These are phyloP conservation scores for Solanum hybrid DNA, from an alignment of 305 asterid genomes.

Conservation along the genomic window DNA sequence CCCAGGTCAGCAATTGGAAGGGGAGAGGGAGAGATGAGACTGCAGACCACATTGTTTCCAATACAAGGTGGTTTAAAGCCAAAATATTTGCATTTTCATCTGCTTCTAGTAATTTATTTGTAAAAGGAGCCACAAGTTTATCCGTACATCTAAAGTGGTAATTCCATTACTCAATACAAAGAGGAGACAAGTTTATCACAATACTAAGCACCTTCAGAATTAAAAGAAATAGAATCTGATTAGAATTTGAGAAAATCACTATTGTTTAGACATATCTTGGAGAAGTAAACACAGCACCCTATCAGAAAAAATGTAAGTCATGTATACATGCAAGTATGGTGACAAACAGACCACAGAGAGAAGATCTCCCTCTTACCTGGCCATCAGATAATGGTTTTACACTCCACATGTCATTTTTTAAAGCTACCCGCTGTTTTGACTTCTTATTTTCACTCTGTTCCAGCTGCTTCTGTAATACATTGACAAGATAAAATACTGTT, in stretches of 20 bases:
- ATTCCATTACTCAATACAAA: neutral
- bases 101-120: neutral
- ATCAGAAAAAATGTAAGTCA: neutral
- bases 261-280: neutral
- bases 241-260: neutral
- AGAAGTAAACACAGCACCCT: neutral
- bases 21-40: neutral
- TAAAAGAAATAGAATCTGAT: neutral
- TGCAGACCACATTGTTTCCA: neutral
- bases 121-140: neutral
- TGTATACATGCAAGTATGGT: conserved; percentile 6
- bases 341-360: neutral
- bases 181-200: neutral
- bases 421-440: conserved; percentile 74
- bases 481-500: conserved; percentile 1
- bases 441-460: conserved; percentile 57
- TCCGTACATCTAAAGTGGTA: neutral
- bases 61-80: neutral
- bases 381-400: conserved; percentile 88
- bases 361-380: conserved; percentile 47
- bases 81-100: neutral
- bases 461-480: conserved; percentile 78
- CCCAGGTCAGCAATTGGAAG: conserved; percentile 7
- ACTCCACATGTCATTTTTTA: conserved; percentile 88
- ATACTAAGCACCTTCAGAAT: neutral